Conservation (phyloP, 2,329 filamentous ascomycete genomes). For the Aspergillus puulaauensis region DNA sequence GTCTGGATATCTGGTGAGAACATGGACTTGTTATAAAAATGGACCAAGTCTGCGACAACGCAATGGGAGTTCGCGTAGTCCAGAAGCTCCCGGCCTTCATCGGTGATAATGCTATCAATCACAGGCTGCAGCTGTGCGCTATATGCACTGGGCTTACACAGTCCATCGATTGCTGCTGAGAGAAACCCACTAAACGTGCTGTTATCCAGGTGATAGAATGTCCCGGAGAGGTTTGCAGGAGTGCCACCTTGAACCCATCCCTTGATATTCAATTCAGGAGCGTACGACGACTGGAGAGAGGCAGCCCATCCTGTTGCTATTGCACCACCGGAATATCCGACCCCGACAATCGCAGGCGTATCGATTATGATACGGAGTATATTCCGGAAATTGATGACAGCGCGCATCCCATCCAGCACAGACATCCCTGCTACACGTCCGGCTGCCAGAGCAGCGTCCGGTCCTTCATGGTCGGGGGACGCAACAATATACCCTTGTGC, state of each 20-base stretch:
- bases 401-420: conserved; percentile 45
- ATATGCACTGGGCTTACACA: conserved; percentile 25
- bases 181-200: conserved; percentile 26
- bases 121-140: conserved; percentile 21
- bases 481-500: conserved; percentile 49
- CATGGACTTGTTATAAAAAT: conserved; percentile 22
- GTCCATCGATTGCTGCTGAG: conserved; percentile 23
- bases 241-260: conserved; percentile 30
- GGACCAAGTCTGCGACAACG: conserved; percentile 15
- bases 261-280: conserved; percentile 51
- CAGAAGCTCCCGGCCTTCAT: conserved; percentile 14
- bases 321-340: conserved; percentile 58
- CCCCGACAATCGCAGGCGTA: conserved; percentile 38
- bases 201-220: conserved; percentile 22
- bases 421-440: conserved; percentile 47
- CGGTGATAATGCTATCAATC: conserved; percentile 21
- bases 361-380: conserved; percentile 16
- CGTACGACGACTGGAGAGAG: conserved; percentile 53
- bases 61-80: conserved; percentile 19
- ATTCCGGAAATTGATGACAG: conserved; percentile 34
- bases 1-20: conserved; percentile 23
- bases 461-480: conserved; percentile 51
- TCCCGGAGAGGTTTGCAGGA: conserved; percentile 27
- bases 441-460: conserved; percentile 44
- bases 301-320: conserved; percentile 54